Base-by-base conservation (phyloP, 169 alveolate species). In the Theileria orientalis region DNA sequence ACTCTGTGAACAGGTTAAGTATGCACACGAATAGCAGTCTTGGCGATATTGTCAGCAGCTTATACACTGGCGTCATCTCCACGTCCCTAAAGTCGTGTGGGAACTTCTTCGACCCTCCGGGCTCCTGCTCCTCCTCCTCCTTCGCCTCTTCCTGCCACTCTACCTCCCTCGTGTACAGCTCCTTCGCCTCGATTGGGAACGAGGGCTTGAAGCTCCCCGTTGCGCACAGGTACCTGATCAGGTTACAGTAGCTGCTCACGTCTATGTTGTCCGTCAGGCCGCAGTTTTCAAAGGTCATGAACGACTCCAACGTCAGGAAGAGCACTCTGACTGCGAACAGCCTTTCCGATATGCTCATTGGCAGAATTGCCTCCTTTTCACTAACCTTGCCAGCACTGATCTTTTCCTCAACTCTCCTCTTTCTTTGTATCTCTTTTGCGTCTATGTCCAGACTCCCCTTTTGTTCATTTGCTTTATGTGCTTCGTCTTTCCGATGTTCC, bases 221-320 rank as follows among this genome's bases (percentile, higher is more conserved):
- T 0, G 82, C 52, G 9, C 68, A 49, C 8, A 77, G 57, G 35
- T 51, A 77, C 0, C 60, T 60, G 21, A 77, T 30, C 3, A 77
- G 62, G 32, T 77, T 77, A 68, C 82, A 63, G 44, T 64, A 77
- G 40, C 52, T 63, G 21, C 69, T 47, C 27, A 42, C 62, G 9
- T 59, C 63, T 8, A 37, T 21, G 0, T 60, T 73, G 9, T 56
- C 42, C 3, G 59, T 29, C 40, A 77, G 27, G 0, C 86, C 86
- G 41, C 76, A 77, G 59, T 77, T 77, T 23, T 61, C 86, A 11
- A 77, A 59, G 25, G 86, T 77, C 33, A 77, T 40, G 33, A 52
- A 77, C 40, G 86, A 69, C 51, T 77, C 61, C 59, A 77, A 25
- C 2, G 62, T 23, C 32, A 73, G 60, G 30, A 44, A 77, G 33